Percentiles rank a stretch among this genome's conserved stretches.
phyloP scores from a whole-genome alignment of 2,329 filamentous ascomycete genomes.

The Dactylellina sp. region DNA sequence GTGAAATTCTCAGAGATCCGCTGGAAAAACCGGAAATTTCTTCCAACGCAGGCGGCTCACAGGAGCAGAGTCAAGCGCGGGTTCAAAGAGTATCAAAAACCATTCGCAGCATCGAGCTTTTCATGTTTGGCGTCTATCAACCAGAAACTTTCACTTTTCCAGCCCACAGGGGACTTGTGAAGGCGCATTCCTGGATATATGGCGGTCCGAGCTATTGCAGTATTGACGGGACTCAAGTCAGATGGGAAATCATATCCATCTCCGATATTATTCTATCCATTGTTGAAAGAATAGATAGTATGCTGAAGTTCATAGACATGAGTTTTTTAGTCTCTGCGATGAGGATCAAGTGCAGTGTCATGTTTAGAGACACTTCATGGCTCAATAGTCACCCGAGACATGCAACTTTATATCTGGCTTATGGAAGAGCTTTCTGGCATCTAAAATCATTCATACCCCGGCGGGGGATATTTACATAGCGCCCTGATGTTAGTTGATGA shows the following conservation, averaged over 20 bases:
- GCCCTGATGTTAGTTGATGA: too few relatives aligned
- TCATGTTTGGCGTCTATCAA: conserved; percentile 23
- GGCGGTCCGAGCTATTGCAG: not conserved
- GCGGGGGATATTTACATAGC: not conserved
- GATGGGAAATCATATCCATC: conserved; percentile 2
- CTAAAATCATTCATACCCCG: not conserved
- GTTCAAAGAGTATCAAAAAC: too few relatives aligned
- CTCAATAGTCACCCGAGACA: not conserved
- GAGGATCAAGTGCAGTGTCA: not conserved
- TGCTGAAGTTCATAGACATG: not conserved
- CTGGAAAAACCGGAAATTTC: not conserved
- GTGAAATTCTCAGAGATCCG: not conserved
- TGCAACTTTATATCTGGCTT: not conserved
- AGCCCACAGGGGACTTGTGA: not conserved
- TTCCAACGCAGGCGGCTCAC: too few relatives aligned
- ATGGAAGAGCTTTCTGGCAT: conserved; percentile 2
- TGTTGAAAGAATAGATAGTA: not conserved
- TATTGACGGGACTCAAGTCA: not conserved
- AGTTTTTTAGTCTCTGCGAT: not conserved
- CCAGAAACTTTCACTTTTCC: conserved; percentile 21
- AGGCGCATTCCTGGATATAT: not conserved
- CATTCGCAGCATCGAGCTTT: conserved; percentile 4
- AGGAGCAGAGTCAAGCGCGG: too few relatives aligned
- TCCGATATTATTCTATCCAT: not conserved
- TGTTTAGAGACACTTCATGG: not conserved